Conservation (phyloP, 2,329 filamentous ascomycete species). For the Phaeosphaeriaceae sp. region DNA sequence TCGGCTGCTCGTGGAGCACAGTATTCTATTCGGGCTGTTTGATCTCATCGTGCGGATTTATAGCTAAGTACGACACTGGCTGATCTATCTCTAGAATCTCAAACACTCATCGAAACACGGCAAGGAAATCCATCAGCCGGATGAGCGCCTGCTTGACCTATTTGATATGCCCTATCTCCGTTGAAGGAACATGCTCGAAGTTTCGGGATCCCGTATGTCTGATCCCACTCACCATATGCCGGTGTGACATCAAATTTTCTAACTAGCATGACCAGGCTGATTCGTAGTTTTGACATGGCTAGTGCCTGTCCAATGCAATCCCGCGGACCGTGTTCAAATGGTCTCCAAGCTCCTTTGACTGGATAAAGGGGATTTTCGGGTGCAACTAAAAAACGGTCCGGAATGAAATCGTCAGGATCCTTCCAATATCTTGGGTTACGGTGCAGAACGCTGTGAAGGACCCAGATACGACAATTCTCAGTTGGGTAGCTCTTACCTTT, state of each 20-base stretch:
- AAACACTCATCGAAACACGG: constrained; percentile 6
- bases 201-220: not conserved
- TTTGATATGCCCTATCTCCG: constrained; percentile 9
- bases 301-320: constrained; percentile 48
- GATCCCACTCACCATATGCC: constrained; percentile 14
- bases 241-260: constrained; percentile 27
- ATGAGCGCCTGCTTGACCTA: constrained; percentile 5
- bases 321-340: constrained; percentile 47
- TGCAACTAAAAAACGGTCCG: constrained; percentile 17
- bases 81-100: no score
- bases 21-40: no score
- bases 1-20: no score
- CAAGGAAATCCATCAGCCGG: constrained; percentile 46
- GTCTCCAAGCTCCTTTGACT: constrained; percentile 24
- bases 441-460: constrained; percentile 8
- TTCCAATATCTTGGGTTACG: constrained; percentile 15
- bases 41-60: no score
- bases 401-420: constrained; percentile 13
- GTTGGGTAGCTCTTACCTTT: constrained; percentile 15
- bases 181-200: not conserved
- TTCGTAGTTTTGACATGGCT: constrained; percentile 44
- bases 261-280: constrained; percentile 25
- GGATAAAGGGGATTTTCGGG: constrained; percentile 9
- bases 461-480: constrained; percentile 1
- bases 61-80: no score